Evolutionary conservation across 2,329 filamentous ascomycete species (phyloP), one percentile per base, ranked within the genome.

Genomic region (Grosmannia serpens): DNA sequence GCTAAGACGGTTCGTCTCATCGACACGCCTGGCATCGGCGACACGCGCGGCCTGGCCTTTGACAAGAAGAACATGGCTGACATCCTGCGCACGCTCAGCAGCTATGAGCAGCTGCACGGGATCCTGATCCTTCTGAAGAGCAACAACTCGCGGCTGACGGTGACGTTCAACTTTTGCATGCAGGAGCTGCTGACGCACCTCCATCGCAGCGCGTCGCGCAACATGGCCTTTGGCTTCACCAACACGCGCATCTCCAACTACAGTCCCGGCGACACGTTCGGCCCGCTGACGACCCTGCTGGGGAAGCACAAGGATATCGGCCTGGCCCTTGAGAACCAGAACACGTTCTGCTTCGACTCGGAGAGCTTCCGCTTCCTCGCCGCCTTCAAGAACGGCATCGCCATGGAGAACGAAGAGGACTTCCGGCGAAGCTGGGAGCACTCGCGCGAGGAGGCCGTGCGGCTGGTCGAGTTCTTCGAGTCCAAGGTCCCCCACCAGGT

Each of bases 191-290:
- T 76, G 7, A 71, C 66, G 0, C 69, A 74, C 47, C 65, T 75
- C 3, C 73, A 75, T 62, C 66, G 67, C 1, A 65, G 67, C 59
- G 72, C 73, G 15, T 65, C 69, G 0, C 61, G 59, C 20, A 76
- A 76, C 62, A 74, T 76, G 55, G 70, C 67, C 0, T 75, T 73
- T 61, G 72, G 73, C 2, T 77, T 75, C 61, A 75, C 72, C 17
- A 75, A 75, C 60, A 74, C 73, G 0, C 65, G 72, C 1, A 67
- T 67, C 3, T 71, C 72, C 8, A 74, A 73, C 63, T 76, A 72
- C 59, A 70, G 60, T 20, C 73, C 73, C 0, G 73, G 74, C 1
- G 73, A 74, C 61, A 71, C 72, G 0, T 73, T 69, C 58, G 62
- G 62, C 1, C 70, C 72, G 1, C 66, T 75, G 0, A 60, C 69